Conservation (phyloP, 2,329 filamentous ascomycete species). For the Botrytis aclada region DNA sequence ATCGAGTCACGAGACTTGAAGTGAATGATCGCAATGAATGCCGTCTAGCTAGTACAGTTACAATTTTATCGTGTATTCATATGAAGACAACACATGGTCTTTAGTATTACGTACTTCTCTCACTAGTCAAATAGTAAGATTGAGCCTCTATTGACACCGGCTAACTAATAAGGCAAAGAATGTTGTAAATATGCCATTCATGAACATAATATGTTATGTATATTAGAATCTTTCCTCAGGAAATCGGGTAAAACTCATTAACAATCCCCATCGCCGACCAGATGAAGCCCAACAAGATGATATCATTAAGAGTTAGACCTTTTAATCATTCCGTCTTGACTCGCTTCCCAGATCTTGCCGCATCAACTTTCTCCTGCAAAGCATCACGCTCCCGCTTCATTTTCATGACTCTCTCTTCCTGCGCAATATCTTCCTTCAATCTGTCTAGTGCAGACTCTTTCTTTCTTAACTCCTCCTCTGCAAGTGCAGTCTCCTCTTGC, state of each 20-base stretch:
- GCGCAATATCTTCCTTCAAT: conserved; percentile 9
- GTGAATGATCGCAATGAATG: background rate
- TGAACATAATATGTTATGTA: background rate
- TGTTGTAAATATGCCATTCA: background rate
- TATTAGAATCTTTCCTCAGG: background rate
- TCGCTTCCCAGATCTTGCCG: background rate
- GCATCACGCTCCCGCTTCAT: conserved; percentile 8
- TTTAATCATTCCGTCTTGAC: background rate
- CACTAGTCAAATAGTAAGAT: too few species aligned
- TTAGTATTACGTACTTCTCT: background rate
- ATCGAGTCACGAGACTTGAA: background rate
- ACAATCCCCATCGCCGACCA: background rate
- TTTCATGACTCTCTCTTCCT: conserved; percentile 6
- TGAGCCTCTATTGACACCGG: too few species aligned
- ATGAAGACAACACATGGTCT: background rate
- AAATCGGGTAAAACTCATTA: background rate
- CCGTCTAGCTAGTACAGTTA: background rate
- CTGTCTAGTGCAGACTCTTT: background rate
- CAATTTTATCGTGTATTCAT: background rate
- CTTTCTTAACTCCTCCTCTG: background rate
- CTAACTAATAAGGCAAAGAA: background rate
- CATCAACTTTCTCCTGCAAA: background rate
- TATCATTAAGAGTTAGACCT: background rate
- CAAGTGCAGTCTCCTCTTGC: too few species aligned
- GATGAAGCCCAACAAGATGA: background rate